Evolutionary conservation across 2,329 filamentous ascomycete species (phyloP).

Genomic region (Celoporthe dispersa): DNA sequence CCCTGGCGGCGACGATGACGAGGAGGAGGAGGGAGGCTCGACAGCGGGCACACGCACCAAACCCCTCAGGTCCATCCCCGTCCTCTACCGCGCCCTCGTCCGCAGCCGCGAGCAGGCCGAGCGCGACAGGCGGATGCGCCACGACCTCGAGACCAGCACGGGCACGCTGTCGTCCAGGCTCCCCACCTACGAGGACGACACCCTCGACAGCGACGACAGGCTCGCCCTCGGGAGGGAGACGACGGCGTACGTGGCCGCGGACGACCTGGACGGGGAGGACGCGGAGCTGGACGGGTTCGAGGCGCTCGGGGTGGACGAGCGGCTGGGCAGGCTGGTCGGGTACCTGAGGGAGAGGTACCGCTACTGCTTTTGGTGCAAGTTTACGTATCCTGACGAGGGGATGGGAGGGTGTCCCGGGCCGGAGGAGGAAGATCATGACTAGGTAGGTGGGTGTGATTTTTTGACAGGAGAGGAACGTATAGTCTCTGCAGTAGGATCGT

Average conservation of each 20-base stretch:
- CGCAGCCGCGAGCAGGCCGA: conserved; percentile 72
- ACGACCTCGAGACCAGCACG: conserved; percentile 62
- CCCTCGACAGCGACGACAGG: conserved; percentile 69
- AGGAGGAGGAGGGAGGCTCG: conserved; percentile 28
- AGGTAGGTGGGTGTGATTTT: conserved; percentile 6
- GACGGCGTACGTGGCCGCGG: conserved; percentile 65
- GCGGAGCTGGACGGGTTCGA: conserved; percentile 81
- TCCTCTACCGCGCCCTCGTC: conserved; percentile 80
- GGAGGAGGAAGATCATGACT: conserved; percentile 81
- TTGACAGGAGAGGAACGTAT: not conserved
- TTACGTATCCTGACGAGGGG: conserved; percentile 69
- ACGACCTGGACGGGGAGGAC: conserved; percentile 78
- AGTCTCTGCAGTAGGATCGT: not conserved
- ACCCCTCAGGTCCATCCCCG: conserved; percentile 69
- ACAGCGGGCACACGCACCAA: conserved; percentile 37
- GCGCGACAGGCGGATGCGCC: conserved; percentile 65
- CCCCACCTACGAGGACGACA: conserved; percentile 68
- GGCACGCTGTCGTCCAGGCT: conserved; percentile 57
- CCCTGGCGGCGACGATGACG: conserved; percentile 31
- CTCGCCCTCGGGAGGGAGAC: conserved; percentile 64
- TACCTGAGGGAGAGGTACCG: conserved; percentile 72
- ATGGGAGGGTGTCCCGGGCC: conserved; percentile 91
- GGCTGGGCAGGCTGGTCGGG: conserved; percentile 66
- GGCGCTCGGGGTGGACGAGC: conserved; percentile 67
- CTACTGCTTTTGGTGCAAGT: conserved; percentile 99